Conservation (phyloP, 2,329 filamentous ascomycete genomes). For the Nothopassalora personata region DNA sequence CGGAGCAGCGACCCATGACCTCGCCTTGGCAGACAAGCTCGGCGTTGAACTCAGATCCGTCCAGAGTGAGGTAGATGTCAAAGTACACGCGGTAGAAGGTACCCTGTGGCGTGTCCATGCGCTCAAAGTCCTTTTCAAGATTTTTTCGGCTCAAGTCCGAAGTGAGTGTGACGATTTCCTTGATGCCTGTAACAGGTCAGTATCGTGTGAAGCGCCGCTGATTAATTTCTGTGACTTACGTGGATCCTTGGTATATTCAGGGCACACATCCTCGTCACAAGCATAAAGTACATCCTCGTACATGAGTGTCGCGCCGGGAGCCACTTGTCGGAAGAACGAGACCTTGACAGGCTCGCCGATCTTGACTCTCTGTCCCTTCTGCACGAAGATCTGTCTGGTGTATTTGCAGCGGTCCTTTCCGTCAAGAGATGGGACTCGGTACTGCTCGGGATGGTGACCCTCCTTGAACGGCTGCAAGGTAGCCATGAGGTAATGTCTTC, state of each 20-base stretch:
- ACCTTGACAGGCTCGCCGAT: constrained; percentile 99
- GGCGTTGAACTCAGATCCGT: constrained; percentile 95
- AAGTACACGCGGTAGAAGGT: constrained; percentile 79
- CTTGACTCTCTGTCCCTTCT: constrained; percentile 98
- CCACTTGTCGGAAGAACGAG: constrained; percentile 96
- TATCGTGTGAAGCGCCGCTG: constrained; percentile 14
- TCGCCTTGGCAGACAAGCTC: constrained; percentile 99
- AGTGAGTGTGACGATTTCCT: constrained; percentile 96
- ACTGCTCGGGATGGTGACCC: constrained; percentile 95
- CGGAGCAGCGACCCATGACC: constrained; percentile 94
- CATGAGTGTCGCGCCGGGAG: constrained; percentile 95
- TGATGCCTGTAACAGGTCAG: constrained; percentile 65
- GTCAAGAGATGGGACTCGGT: constrained; percentile 91
- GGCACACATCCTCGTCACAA: constrained; percentile 95
- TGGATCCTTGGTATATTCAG: constrained; percentile 98
- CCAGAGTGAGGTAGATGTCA: constrained; percentile 79
- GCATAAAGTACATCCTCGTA: constrained; percentile 98
- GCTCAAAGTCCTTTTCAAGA: constrained; percentile 97
- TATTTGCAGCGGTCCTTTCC: constrained; percentile 99
- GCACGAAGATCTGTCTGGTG: constrained; percentile 95
- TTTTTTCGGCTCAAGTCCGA: constrained; percentile 97
- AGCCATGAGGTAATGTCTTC: constrained; percentile 98
- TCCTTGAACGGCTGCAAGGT: constrained; percentile 98
- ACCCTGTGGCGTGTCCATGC: constrained; percentile 97
- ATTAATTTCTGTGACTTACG: constrained; percentile 59